A percentile compares a stretch with the other conserved stretches of the same genome.
phyloP scores from a whole-genome alignment of 192 early-diverging fungal species.

The Allomyces javanicus region DNA sequence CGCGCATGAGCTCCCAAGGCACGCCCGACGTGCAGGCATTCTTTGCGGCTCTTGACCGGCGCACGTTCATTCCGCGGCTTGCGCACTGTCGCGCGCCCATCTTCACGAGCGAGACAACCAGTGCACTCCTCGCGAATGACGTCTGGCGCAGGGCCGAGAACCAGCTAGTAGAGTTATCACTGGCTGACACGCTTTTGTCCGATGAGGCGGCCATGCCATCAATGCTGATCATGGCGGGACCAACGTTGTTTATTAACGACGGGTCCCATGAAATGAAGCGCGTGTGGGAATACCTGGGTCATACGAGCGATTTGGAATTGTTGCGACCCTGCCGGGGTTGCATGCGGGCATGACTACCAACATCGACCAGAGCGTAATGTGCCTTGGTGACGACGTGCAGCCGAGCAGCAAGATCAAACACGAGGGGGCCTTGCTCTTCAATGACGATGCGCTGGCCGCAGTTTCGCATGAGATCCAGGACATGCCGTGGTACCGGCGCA shows the following conservation, averaged over 20 bases:
- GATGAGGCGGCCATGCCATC: conserved; percentile 16
- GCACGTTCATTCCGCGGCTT: conserved; percentile 7
- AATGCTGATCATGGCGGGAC: conserved; percentile 9
- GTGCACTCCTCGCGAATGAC: conserved; percentile 5
- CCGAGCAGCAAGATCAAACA: no score
- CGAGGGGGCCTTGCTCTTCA: no score
- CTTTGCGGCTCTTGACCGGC: conserved; percentile 3
- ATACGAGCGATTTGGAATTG: conserved; percentile 6
- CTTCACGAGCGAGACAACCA: conserved; percentile 5
- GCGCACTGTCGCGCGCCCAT: conserved; percentile 11
- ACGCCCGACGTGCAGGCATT: conserved; percentile 4
- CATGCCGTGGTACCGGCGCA: not conserved
- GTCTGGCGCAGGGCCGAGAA: not conserved
- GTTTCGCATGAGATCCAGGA: no score
- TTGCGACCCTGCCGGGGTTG: conserved; percentile 10
- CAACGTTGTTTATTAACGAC: conserved; percentile 13
- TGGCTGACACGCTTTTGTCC: conserved; percentile 12
- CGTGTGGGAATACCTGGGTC: not conserved
- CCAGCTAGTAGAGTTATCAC: not conserved
- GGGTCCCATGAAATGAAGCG: conserved; percentile 8
- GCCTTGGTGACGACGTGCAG: no score
- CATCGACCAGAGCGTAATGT: conserved; percentile 5
- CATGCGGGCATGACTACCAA: conserved; percentile 8
- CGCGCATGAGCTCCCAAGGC: conserved; percentile 4
- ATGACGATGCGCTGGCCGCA: no score